A percentile compares a stretch with the other conserved stretches of the same genome.
Conservation (phyloP, 768 basidiomycete species). For the Hygrocybe coccinea region DNA sequence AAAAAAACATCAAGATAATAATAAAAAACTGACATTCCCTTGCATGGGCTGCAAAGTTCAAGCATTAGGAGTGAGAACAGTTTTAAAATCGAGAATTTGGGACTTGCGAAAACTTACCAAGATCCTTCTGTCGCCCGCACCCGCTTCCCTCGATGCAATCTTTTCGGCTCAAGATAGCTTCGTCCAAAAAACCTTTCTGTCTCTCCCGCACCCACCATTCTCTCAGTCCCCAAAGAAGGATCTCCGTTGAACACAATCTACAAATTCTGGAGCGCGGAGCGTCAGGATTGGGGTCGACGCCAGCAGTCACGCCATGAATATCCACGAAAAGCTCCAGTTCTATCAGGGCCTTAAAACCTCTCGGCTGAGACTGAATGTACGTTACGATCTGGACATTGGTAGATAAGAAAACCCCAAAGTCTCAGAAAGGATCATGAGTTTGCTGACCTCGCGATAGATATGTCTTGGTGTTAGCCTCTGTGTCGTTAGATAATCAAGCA, state of each 20-base stretch:
- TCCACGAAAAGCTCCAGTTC: constrained; percentile 70
- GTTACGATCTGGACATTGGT: constrained; percentile 49
- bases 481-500: constrained; percentile 72
- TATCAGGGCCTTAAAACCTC: constrained; percentile 59
- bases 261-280: constrained; percentile 62
- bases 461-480: constrained; percentile 60
- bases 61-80: too few species aligned
- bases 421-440: constrained; percentile 1
- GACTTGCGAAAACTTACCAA: constrained; percentile 58
- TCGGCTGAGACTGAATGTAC: constrained; percentile 55
- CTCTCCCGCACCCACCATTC: constrained; percentile 85
- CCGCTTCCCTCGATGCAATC: constrained; percentile 63
- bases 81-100: too few species aligned
- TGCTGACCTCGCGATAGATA: constrained; percentile 70
- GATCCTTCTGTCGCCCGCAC: constrained; percentile 62
- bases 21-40: constrained; percentile 63
- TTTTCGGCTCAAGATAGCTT: constrained; percentile 49
- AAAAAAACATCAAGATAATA: background rate
- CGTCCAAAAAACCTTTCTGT: constrained; percentile 59
- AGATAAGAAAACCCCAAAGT: background rate
- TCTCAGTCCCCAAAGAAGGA: constrained; percentile 68
- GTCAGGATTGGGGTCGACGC: constrained; percentile 51
- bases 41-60: constrained; percentile 52
- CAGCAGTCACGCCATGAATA: constrained; percentile 53
- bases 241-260: constrained; percentile 67